Conservation (phyloP, 768 basidiomycete genomes). For the Termitomyces eurrhizus region DNA sequence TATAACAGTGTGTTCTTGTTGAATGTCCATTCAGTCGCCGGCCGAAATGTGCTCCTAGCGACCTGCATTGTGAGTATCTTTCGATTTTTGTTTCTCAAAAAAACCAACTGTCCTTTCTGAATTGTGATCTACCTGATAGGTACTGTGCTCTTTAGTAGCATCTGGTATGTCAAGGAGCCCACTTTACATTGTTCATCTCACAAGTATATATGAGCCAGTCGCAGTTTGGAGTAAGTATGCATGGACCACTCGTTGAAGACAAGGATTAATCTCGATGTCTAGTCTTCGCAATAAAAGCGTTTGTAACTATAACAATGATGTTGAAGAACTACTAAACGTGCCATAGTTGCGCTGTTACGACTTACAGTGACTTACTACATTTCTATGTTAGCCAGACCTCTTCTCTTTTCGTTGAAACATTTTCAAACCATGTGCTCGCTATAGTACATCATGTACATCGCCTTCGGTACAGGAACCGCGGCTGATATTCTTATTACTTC, state of each 20-base stretch:
- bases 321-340: background rate
- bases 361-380: background rate
- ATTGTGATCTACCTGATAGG: background rate
- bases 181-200: background rate
- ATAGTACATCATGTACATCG: background rate
- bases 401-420: background rate
- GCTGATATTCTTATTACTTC: slow-evolving; percentile 1
- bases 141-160: background rate
- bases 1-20: background rate
- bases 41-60: background rate
- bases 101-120: background rate
- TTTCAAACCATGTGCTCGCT: background rate
- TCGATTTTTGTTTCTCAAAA: background rate
- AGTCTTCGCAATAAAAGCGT: slow-evolving; percentile 2
- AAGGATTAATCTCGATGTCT: background rate
- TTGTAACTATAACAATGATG: background rate
- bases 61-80: slow-evolving; percentile 4
- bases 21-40: background rate
- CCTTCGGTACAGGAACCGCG: background rate
- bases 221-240: background rate
- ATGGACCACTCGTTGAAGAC: background rate
- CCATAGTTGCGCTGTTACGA: background rate
- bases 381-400: background rate
- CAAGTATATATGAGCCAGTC: background rate
- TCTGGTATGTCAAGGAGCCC: background rate